Percentiles rank a stretch among this genome's conserved stretches.
These are phyloP conservation scores for Aspergillus heteromorphus DNA, from an alignment of 495 filamentous ascomycete species.

Conservation along the genomic window DNA sequence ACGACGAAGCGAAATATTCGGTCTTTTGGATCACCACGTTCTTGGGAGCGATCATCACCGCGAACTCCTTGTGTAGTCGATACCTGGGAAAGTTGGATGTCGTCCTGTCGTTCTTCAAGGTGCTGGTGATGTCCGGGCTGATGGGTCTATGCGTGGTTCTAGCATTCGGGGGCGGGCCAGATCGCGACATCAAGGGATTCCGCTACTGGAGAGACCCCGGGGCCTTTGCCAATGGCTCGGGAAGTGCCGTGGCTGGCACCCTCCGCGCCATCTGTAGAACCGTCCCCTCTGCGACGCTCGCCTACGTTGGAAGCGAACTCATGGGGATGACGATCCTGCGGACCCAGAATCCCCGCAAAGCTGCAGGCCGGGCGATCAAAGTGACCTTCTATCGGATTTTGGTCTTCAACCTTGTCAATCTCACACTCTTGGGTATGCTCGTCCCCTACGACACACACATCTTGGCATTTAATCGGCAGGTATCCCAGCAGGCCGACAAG, in stretches of 20 bases:
- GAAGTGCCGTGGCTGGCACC: constrained; percentile 20
- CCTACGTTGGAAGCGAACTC: constrained; percentile 78
- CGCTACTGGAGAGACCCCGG: constrained; percentile 57
- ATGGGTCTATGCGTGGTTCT: constrained; percentile 66
- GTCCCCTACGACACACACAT: constrained; percentile 44
- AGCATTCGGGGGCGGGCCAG: constrained; percentile 61
- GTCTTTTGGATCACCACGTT: constrained; percentile 72
- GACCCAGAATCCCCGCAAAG: constrained; percentile 62
- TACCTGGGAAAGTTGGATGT: constrained; percentile 50
- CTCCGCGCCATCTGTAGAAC: constrained; percentile 69
- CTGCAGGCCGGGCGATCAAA: constrained; percentile 66
- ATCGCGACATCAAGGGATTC: constrained; percentile 61
- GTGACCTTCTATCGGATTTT: constrained; percentile 77
- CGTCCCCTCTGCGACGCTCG: constrained; percentile 70
- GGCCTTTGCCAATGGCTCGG: constrained; percentile 19
- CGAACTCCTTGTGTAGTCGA: constrained; percentile 53
- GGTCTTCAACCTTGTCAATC: constrained; percentile 63
- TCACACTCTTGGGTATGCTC: constrained; percentile 48
- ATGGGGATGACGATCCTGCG: constrained; percentile 61
- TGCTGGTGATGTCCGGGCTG: constrained; percentile 61
- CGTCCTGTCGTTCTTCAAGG: constrained; percentile 55
- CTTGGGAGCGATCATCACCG: constrained; percentile 51
- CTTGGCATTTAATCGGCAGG: constrained; percentile 33
- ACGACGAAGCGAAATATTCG: constrained; percentile 53
- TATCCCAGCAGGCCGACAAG: constrained; percentile 9